Base-by-base conservation (phyloP, 306 rosid species). In the Mucuna pruriens region DNA sequence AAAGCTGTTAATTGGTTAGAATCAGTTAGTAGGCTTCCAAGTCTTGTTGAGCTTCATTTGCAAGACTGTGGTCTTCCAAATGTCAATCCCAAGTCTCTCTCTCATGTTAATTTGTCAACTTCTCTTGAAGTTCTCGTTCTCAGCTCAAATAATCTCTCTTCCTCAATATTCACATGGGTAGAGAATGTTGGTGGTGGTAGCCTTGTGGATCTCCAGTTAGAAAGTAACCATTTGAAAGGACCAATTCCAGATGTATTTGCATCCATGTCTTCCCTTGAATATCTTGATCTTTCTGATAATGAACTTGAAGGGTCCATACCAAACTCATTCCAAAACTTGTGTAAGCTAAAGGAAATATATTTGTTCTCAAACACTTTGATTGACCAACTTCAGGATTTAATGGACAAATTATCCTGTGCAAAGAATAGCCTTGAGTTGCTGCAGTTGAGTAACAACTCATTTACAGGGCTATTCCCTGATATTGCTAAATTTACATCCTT, bases 1-100 rank as follows among this genome's bases (percentile, higher is more conserved):
- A 23, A 1, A 8, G 63, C 16, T 55, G 55, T n/a, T 52, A 20
- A 52, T 52, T 52, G 26, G 29, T 8, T 19, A 52, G 61, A 52
- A 52, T 20, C 11, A 19, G 61, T 62, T 1, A 31, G 22, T 33
- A 31, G 42, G 22, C 68, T 62, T 15, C 68, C 42, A 29, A 4
- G 40, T 29, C 20, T 62, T 29, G 12, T 13, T 12, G 42, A 62
- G 9, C 68, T 61, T 31, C 42, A 62, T 62, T 29, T 62, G 22
- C 9, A 25, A 5, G 39, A 26, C 3, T 60, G 66, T 26, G 66
- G 17, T 17, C 68, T 62, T 62, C 68, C 68, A 15, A 22, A n/a
- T 63, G 25, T 7, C 45, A 63, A 33, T 63, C 70, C 70, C 25
- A 63, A 34, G 40, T 62, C 70, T 63, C 70, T 61, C 67, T 63